Evolutionary conservation across 768 basidiomycete species (phyloP).

Genomic region (Macrolepiota albuminosa): DNA sequence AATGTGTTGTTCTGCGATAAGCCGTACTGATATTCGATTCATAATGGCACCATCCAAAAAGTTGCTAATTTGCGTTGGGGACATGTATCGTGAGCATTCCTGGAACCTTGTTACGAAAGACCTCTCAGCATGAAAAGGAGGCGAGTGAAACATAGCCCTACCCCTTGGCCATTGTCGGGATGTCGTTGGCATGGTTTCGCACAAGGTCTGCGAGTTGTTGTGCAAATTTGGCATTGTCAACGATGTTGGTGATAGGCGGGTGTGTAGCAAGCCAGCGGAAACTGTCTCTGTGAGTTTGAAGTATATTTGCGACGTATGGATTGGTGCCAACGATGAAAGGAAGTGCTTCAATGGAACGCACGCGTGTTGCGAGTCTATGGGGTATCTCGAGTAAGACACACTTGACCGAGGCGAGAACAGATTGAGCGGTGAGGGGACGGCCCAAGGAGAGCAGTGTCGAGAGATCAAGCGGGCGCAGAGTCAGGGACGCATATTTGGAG

Average conservation of each 20-base stretch:
- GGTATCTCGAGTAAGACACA: constrained; percentile 78
- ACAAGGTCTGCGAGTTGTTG: constrained; percentile 68
- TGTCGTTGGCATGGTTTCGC: constrained; percentile 77
- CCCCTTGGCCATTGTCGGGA: constrained; percentile 91
- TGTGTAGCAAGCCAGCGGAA: constrained; percentile 68
- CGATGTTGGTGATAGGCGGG: constrained; percentile 56
- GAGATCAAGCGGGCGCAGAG: constrained; percentile 68
- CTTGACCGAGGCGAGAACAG: constrained; percentile 67
- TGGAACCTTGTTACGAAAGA: constrained; percentile 59
- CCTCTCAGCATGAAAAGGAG: neutral
- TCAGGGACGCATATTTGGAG: constrained; percentile 50
- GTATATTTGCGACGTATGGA: constrained; percentile 72
- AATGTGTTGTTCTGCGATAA: constrained; percentile 91
- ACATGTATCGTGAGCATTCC: constrained; percentile 81
- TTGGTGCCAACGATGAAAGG: constrained; percentile 90
- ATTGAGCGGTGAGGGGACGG: constrained; percentile 64
- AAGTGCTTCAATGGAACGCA: constrained; percentile 67
- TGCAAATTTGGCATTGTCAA: constrained; percentile 68
- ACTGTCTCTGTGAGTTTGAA: constrained; percentile 64
- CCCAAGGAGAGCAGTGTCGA: constrained; percentile 72
- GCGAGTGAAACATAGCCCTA: constrained; percentile 19
- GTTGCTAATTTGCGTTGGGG: constrained; percentile 68
- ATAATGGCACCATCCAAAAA: constrained; percentile 84
- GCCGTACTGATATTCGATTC: constrained; percentile 80
- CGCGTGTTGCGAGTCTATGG: constrained; percentile 67